A percentile compares a stretch with the other conserved stretches of the same genome.
phyloP scores from a whole-genome alignment of 768 basidiomycete genomes.

The Mycena crocata region DNA sequence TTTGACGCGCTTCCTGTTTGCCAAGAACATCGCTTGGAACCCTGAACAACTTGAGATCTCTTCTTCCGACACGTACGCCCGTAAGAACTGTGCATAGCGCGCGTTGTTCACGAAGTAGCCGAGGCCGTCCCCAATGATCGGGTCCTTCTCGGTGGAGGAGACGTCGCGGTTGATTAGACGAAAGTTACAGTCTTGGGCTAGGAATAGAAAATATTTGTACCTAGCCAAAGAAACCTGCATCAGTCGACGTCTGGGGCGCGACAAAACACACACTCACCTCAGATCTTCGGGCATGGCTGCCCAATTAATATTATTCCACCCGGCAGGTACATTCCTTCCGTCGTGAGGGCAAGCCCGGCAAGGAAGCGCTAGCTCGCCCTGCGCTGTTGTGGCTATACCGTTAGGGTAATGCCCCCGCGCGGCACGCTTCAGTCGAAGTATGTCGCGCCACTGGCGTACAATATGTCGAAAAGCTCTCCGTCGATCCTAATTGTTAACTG shows the following conservation, averaged over 20 bases:
- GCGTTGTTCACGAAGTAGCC: conserved; percentile 6
- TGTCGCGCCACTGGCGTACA: conserved; percentile 4
- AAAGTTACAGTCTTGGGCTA: conserved; percentile 8
- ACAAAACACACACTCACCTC: neutral
- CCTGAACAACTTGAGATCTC: conserved; percentile 23
- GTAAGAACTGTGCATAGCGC: neutral
- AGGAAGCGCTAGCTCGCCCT: conserved; percentile 14
- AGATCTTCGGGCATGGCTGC: neutral
- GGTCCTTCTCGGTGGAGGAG: neutral
- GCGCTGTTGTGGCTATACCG: neutral
- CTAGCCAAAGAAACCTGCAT: neutral
- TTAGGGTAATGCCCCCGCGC: neutral
- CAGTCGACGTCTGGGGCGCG: neutral
- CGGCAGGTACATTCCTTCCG: conserved; percentile 5
- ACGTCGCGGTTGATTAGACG: conserved; percentile 7
- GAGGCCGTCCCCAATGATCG: neutral
- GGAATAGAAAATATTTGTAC: conserved; percentile 1
- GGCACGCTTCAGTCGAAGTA: conserved; percentile 12
- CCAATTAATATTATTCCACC: conserved; percentile 11
- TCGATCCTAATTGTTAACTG: too few species aligned
- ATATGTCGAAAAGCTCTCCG: conserved; percentile 3
- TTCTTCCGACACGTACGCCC: conserved; percentile 5
- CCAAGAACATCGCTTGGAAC: conserved; percentile 20
- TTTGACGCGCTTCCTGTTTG: conserved; percentile 15
- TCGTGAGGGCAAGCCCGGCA: conserved; percentile 26